Evolutionary conservation across 305 asterid species (phyloP), one percentile per base, ranked within the genome.

Genomic region (Caryopteris hybrid): DNA sequence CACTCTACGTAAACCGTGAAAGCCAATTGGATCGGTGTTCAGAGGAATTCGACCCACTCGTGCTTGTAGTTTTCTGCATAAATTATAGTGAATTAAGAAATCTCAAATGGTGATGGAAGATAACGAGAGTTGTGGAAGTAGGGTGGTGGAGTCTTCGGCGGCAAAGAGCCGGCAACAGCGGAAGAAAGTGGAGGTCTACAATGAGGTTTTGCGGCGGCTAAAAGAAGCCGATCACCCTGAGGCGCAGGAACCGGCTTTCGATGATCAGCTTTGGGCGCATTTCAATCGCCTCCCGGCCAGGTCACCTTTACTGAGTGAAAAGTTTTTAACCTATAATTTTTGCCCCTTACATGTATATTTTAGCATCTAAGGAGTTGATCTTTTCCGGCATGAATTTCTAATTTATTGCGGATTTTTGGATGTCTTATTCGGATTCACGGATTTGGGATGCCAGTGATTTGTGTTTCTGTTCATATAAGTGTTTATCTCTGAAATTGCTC

Each of bases 251-350:
- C 95, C 96, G 57, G 86, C 68, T 51, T 93, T 93, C 73, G 91
- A 83, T 52, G 85, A 88, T 79, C 82, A 83, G 64, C 95, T 93
- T 13, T 93, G 97, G 99, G 76, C 84, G 29, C 99, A 93, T 83
- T 93, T 93, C 77, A 88, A 84, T 79, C 96, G 97, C 61, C 88
- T 93, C 18, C 99, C 99, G 2, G 68, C 89, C 77, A 85, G 99
- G 99, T 90, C 31, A 9, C 18, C 9, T 68, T 63, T 38, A 38
- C 58, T 59, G 60, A 61, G 29, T 56, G 21, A 17, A 2, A 62
- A 57, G 0, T 17, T 8, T 41, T 47, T 33, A 13, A 65, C 73
- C 66, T 45, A 25, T 53, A n/a, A 41, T 33, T 10, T 57, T 38
- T 47, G 62, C 62, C 22, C 61, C 18, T 22, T 23, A 29, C 48